A percentile compares a stretch with the other conserved stretches of the same genome.
Evolutionary conservation across 495 filamentous ascomycete species (phyloP).

Genomic region (Durotheca rogersii): DNA sequence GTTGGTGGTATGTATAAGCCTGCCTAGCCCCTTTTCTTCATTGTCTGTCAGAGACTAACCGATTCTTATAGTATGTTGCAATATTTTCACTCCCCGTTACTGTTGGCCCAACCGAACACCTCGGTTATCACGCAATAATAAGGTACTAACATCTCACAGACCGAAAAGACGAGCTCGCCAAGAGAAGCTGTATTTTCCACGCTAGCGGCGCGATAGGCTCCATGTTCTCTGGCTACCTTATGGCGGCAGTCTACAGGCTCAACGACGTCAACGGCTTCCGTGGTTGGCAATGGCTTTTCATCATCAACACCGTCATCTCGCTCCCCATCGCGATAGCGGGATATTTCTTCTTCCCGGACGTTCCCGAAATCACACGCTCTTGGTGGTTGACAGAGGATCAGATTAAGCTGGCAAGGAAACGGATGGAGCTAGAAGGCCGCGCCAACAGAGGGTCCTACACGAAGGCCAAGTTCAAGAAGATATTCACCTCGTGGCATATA

Average conservation of each 20-base stretch:
- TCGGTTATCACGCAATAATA: too few species aligned
- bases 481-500: constrained; percentile 49
- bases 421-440: constrained; percentile 49
- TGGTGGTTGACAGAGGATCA: constrained; percentile 49
- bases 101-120: too few species aligned
- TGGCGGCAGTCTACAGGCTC: constrained; percentile 59
- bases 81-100: not conserved
- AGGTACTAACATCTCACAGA: constrained; percentile 11
- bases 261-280: constrained; percentile 49
- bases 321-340: constrained; percentile 54
- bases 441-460: constrained; percentile 41
- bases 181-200: constrained; percentile 65
- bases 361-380: constrained; percentile 58
- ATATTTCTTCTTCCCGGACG: constrained; percentile 62
- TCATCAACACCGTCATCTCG: constrained; percentile 49
- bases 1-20: constrained; percentile 48
- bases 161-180: constrained; percentile 58
- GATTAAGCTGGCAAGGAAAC: constrained; percentile 41
- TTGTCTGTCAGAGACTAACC: constrained; percentile 2
- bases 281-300: constrained; percentile 55
- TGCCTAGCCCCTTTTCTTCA: constrained; percentile 36
- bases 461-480: constrained; percentile 40
- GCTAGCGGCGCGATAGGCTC: constrained; percentile 51
- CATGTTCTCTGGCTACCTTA: constrained; percentile 63
- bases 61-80: constrained; percentile 9